Evolutionary conservation across 805 yeast species (phyloP), one percentile per base, ranked within the genome.

Genomic region (Metschnikowia proteae): DNA sequence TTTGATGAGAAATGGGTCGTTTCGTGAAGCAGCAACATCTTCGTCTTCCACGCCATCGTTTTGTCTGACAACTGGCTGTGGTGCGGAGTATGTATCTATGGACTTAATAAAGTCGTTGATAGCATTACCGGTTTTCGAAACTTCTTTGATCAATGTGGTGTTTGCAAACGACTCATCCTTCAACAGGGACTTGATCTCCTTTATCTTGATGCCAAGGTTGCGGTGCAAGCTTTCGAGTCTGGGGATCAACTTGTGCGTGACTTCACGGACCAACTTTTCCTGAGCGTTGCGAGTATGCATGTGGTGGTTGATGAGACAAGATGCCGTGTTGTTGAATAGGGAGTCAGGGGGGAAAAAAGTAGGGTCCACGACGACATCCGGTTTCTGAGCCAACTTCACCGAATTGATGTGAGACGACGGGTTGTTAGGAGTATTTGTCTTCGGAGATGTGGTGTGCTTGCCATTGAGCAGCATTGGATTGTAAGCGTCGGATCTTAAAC

Each of bases 121-220:
- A 30, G 81, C 80, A 36, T 67, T 64, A 48, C 83, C 84, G 1
- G 96, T 84, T 48, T 78, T 80, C 46, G 75, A 75, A 48, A 85
- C 77, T 54, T 73, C 76, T 41, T 60, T 70, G 10, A 65, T 50
- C 27, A 73, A 52, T 6, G 63, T 60, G 17, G 63, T 56, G 51
- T 71, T 72, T 26, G 74, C 69, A 55, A 73, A 73, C 2, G 73
- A 62, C 17, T 73, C 76, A 55, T 73, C 71, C 47, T 64, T 68
- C 51, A 73, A 60, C 29, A 71, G 62, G 5, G 68, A 57, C 56
- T 59, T 70, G 54, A 73, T 71, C 53, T 73, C 78, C 51, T 70
- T 71, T 53, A 73, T 73, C 46, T 73, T 73, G 50, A 56, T 46
- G 31, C 64, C 55, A 41, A 73, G 62, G 51, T 71, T 71, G 47